Percentiles rank a stretch among this genome's conserved stretches.
These are phyloP conservation scores for Ophiosphaerella korrae DNA, from an alignment of 2,329 filamentous ascomycete genomes.

Conservation along the genomic window DNA sequence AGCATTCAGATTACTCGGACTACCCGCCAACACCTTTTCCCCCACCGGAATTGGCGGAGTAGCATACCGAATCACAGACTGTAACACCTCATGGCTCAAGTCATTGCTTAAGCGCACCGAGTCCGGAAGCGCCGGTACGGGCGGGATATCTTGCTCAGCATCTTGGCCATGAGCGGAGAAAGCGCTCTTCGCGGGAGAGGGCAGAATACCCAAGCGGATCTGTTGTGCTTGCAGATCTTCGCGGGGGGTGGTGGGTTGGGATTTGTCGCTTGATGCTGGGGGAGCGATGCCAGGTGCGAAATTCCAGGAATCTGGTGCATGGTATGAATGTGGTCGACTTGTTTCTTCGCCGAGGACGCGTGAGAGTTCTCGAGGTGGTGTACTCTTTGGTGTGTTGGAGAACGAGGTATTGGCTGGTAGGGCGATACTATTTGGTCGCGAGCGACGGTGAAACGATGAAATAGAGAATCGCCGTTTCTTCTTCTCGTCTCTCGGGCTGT, in stretches of 20 bases:
- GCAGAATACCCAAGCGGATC: conserved; percentile 28
- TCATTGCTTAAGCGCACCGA: conserved; percentile 23
- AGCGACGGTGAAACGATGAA: conserved; percentile 41
- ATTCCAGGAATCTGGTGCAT: conserved; percentile 38
- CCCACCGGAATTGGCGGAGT: conserved; percentile 20
- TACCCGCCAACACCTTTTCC: conserved; percentile 8
- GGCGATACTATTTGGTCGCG: conserved; percentile 35
- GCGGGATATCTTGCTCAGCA: conserved; percentile 27
- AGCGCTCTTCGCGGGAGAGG: conserved; percentile 36
- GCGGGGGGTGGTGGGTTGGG: conserved; percentile 7
- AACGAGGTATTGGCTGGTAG: conserved; percentile 24
- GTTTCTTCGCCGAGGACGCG: conserved; percentile 9
- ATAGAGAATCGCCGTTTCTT: conserved; percentile 40
- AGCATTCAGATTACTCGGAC: conserved; percentile 3
- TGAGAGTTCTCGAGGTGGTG: conserved; percentile 31
- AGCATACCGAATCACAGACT: conserved; percentile 35
- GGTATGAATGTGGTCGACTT: conserved; percentile 36
- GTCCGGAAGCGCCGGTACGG: conserved; percentile 37
- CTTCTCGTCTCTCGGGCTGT: conserved; percentile 26
- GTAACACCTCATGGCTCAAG: conserved; percentile 30
- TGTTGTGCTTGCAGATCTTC: conserved; percentile 6
- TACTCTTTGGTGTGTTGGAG: conserved; percentile 22
- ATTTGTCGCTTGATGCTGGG: conserved; percentile 14
- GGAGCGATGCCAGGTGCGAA: conserved; percentile 13
- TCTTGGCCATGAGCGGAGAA: conserved; percentile 30